phyloP scores from a whole-genome alignment of 768 basidiomycete species.

The Goffeauzyma gilvescens region DNA sequence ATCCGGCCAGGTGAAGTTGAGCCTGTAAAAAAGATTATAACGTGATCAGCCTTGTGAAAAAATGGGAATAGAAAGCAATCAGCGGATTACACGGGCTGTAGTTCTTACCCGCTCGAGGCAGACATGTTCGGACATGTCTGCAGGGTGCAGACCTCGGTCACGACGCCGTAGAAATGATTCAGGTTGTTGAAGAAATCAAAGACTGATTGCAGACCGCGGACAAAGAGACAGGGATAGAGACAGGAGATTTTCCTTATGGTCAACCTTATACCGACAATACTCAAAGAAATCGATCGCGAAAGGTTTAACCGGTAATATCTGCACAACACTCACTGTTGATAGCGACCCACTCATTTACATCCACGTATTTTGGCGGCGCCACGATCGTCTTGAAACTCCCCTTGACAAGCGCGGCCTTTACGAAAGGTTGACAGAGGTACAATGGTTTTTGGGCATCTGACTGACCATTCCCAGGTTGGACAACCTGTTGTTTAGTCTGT shows the following conservation, averaged over 20 bases:
- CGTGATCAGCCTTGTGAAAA: too few relatives aligned
- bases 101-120: slow-evolving; percentile 57
- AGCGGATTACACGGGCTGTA: not conserved
- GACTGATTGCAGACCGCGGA: slow-evolving; percentile 39
- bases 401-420: slow-evolving; percentile 84
- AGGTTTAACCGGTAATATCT: too few relatives aligned
- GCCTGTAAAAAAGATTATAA: slow-evolving; percentile 37
- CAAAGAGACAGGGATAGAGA: not conserved
- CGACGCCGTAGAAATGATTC: slow-evolving; percentile 87
- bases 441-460: slow-evolving; percentile 32
- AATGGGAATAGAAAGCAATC: not conserved
- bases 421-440: slow-evolving; percentile 84
- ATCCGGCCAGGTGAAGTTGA: slow-evolving; percentile 90
- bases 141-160: slow-evolving; percentile 81
- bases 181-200: slow-evolving; percentile 95
- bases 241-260: not conserved
- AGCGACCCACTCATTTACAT: slow-evolving; percentile 93
- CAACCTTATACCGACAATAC: not conserved
- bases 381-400: slow-evolving; percentile 98
- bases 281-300: too few relatives aligned
- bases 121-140: slow-evolving; percentile 82
- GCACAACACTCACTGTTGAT: slow-evolving; percentile 67
- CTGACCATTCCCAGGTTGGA: not conserved
- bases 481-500: slow-evolving; percentile 8
- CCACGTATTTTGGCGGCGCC: slow-evolving; percentile 82